phyloP scores from a whole-genome alignment of 2,329 filamentous ascomycete species.

The Ciborinia camelliae region DNA sequence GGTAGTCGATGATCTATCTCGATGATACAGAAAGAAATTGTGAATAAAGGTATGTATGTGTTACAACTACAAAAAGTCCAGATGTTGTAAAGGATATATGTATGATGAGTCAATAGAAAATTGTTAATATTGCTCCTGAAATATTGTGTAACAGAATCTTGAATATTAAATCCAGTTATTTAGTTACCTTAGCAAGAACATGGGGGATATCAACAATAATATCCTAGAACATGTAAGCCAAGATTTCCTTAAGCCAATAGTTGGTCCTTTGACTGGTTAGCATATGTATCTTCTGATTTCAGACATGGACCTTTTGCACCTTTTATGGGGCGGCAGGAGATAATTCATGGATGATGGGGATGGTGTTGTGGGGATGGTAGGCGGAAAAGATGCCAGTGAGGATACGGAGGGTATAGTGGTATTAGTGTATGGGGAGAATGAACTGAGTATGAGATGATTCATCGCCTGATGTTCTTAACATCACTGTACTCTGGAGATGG shows the following conservation, averaged over 20 bases:
- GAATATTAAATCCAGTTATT: conserved; percentile 1
- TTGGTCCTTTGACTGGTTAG: conserved; percentile 3
- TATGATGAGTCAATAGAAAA: background rate
- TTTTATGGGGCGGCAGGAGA: conserved; percentile 7
- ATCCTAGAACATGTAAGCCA: conserved; percentile 9
- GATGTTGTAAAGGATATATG: conserved; percentile 2
- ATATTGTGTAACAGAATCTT: conserved; percentile 14
- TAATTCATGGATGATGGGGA: background rate
- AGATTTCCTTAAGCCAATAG: background rate
- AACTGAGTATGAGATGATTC: background rate
- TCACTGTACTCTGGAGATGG: background rate
- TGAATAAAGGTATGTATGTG: background rate
- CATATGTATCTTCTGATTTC: background rate
- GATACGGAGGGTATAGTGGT: background rate
- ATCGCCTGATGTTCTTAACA: background rate
- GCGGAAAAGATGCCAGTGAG: background rate
- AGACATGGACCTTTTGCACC: background rate
- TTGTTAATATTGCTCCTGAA: background rate
- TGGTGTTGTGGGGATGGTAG: conserved; percentile 8
- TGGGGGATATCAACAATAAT: conserved; percentile 2
- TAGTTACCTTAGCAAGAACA: conserved; percentile 6
- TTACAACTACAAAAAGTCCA: background rate
- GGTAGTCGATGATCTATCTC: background rate
- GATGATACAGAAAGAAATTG: background rate
- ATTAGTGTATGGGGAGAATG: background rate